Evolutionary conservation across 177 flowering plant genomes (phyloP).

Genomic region (Vitis hybrid): DNA sequence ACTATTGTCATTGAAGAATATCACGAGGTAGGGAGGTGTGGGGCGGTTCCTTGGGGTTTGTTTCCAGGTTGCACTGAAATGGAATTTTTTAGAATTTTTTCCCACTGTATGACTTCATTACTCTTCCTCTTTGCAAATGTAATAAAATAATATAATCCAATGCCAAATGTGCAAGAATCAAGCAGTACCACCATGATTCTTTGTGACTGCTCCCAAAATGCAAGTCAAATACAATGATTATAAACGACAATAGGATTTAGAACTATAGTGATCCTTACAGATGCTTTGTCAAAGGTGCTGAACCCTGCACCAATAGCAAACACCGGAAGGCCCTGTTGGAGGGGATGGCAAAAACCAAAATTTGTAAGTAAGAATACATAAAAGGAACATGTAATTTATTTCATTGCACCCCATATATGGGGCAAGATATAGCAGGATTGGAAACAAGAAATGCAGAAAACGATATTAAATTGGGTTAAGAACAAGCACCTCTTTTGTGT

Average conservation of each 20-base stretch:
- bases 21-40: too few relatives aligned
- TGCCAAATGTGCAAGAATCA: not conserved
- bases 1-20: too few relatives aligned
- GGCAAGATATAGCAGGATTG: not conserved
- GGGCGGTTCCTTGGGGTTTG: too few relatives aligned
- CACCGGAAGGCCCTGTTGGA: conserved; percentile 52
- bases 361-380: not conserved
- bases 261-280: conserved; percentile 32
- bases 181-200: not conserved
- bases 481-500: conserved; percentile 67
- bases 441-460: not conserved
- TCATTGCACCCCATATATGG: too few relatives aligned
- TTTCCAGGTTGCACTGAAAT: not conserved
- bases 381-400: not conserved
- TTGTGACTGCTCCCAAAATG: too few relatives aligned
- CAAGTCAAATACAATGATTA: too few relatives aligned
- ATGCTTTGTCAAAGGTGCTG: conserved; percentile 57
- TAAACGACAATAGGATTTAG: too few relatives aligned
- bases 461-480: not conserved
- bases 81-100: not conserved
- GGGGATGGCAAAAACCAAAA: not conserved
- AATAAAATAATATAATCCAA: not conserved
- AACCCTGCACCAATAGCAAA: conserved; percentile 52
- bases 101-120: not conserved
- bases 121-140: not conserved